Evolutionary conservation across 495 filamentous ascomycete genomes (phyloP).

Genomic region (Neurospora africana): DNA sequence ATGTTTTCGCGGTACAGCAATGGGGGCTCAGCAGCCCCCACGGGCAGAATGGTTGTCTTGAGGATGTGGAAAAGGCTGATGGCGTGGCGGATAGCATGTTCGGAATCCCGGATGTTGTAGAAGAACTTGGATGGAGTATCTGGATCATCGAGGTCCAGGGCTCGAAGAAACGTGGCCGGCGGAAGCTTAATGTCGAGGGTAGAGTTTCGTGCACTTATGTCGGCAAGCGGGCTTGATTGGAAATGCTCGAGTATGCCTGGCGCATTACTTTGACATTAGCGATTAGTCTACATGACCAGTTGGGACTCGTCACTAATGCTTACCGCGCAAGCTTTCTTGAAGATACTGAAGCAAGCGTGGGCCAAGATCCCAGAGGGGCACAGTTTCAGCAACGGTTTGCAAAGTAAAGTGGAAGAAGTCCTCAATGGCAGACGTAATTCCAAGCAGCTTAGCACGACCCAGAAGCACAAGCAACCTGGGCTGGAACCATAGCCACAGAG

Average conservation of each 20-base stretch:
- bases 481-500: slow-evolving; percentile 72
- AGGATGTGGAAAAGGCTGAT: slow-evolving; percentile 14
- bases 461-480: slow-evolving; percentile 50
- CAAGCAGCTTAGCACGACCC: slow-evolving; percentile 32
- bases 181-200: slow-evolving; percentile 14
- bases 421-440: slow-evolving; percentile 37
- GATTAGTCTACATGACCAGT: neutral
- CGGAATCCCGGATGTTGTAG: slow-evolving; percentile 7
- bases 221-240: neutral
- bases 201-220: neutral
- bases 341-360: slow-evolving; percentile 32
- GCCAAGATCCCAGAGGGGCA: slow-evolving; percentile 37
- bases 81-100: slow-evolving; percentile 20
- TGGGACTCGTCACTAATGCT: slow-evolving; percentile 1
- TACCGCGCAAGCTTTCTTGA: slow-evolving; percentile 30
- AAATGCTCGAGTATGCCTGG: slow-evolving; percentile 14
- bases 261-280: neutral
- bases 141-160: neutral
- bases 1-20: slow-evolving; percentile 14
- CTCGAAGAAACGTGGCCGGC: slow-evolving; percentile 9
- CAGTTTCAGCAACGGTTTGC: slow-evolving; percentile 23
- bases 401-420: slow-evolving; percentile 38
- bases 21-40: neutral
- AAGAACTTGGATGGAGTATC: slow-evolving; percentile 7
- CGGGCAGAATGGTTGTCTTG: slow-evolving; percentile 2